A percentile compares a stretch with the other conserved stretches of the same genome.
phyloP scores from a whole-genome alignment of 208 protist genomes.

The Entamoeba histolytica region DNA sequence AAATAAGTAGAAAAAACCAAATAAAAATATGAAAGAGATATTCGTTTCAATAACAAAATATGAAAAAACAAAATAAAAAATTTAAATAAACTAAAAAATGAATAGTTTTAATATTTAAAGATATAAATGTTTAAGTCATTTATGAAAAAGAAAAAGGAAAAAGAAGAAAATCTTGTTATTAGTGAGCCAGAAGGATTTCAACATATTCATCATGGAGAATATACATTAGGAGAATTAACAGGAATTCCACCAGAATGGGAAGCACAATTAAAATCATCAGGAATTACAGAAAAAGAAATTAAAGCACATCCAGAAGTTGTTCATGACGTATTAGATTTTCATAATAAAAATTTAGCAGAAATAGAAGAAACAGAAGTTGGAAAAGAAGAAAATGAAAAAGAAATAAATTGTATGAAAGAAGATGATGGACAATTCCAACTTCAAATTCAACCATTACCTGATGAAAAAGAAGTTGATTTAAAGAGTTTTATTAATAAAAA shows the following conservation, averaged over 20 bases:
- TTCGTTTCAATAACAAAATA: no score
- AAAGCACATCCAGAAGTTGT: neutral
- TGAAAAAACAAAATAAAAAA: no score
- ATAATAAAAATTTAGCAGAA: neutral
- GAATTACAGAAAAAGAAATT: neutral
- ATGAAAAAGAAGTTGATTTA: neutral
- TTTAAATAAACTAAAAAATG: no score
- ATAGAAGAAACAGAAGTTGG: neutral
- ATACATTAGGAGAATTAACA: neutral
- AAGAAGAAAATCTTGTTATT: neutral
- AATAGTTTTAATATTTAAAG: no score
- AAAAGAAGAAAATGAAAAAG: no score
- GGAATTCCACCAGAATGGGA: neutral
- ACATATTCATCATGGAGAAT: neutral
- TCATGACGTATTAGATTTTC: neutral
- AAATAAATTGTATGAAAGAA: neutral
- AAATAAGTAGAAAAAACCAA: no score
- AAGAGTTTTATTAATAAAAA: neutral
- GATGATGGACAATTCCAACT: neutral
- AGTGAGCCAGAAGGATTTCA: neutral
- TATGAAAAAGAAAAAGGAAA: neutral
- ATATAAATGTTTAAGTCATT: neutral
- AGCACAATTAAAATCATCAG: neutral
- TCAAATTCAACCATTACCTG: neutral
- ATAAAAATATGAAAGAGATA: no score